These are phyloP conservation scores for Hymenoscyphus fraxineus DNA, from an alignment of 2,329 filamentous ascomycete genomes.

Conservation along the genomic window DNA sequence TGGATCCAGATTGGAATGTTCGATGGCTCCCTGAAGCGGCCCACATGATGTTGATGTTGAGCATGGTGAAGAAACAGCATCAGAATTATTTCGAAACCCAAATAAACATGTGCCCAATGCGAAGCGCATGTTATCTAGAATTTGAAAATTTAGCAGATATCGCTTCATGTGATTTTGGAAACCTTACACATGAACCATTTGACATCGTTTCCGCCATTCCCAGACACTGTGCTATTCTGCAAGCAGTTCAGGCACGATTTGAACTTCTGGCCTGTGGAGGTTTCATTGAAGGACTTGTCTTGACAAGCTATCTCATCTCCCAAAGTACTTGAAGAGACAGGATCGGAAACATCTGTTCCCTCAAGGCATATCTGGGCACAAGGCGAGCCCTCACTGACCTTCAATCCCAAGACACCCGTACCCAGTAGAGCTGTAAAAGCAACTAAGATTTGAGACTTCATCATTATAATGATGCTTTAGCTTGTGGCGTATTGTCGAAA, in stretches of 20 bases:
- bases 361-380: conserved; percentile 49
- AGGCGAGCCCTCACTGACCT: conserved; percentile 48
- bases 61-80: conserved; percentile 26
- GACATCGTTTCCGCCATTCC: conserved; percentile 28
- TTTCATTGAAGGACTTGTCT: conserved; percentile 26
- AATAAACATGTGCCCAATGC: conserved; percentile 30
- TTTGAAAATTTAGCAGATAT: conserved; percentile 4
- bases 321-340: conserved; percentile 41
- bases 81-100: conserved; percentile 25
- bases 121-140: conserved; percentile 33
- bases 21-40: conserved; percentile 25
- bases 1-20: conserved; percentile 24
- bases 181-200: conserved; percentile 32
- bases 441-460: background rate
- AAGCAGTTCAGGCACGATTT: conserved; percentile 31
- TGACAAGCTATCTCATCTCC: conserved; percentile 42
- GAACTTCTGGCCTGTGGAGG: conserved; percentile 26
- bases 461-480: conserved; percentile 11
- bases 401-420: conserved; percentile 33
- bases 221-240: conserved; percentile 28
- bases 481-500: background rate
- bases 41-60: conserved; percentile 25
- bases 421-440: conserved; percentile 7
- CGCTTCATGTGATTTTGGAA: background rate
- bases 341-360: conserved; percentile 35